These are phyloP conservation scores for Solanum piurae DNA, from an alignment of 257 asterid genomes.

Conservation along the genomic window DNA sequence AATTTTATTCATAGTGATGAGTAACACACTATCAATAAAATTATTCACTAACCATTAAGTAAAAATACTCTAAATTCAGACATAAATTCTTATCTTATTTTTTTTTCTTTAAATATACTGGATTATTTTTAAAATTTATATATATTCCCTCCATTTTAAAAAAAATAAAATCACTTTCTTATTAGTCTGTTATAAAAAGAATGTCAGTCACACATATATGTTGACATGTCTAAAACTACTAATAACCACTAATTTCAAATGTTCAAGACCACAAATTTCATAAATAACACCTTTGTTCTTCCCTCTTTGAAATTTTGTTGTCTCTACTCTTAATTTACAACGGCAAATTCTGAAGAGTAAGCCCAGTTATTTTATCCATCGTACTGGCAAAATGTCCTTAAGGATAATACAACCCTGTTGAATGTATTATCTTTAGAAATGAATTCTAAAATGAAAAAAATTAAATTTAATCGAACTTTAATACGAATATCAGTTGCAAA, in stretches of 20 bases:
- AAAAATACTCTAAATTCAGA: not conserved
- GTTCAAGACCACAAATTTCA: not conserved
- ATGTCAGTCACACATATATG: not conserved
- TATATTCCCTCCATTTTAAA: not conserved
- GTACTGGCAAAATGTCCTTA: not conserved
- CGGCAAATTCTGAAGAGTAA: not conserved
- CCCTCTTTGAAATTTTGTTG: not conserved
- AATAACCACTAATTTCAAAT: not conserved
- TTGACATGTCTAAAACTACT: too few species aligned
- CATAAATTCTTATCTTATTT: not conserved
- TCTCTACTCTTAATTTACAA: not conserved
- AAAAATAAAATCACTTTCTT: not conserved
- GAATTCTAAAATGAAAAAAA: fast-evolving
- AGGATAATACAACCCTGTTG: not conserved
- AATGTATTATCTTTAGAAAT: not conserved
- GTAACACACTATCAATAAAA: not conserved
- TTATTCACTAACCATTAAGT: not conserved
- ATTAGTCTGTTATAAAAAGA: not conserved
- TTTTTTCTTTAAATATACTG: not conserved
- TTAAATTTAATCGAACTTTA: not conserved
- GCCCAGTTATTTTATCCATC: not conserved
- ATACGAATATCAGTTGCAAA: fast-evolving
- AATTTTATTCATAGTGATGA: not conserved
- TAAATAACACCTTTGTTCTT: not conserved
- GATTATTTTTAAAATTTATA: not conserved